Conservation (phyloP, 1,284 basidiomycete genomes). For the Malassezia cuniculi region DNA sequence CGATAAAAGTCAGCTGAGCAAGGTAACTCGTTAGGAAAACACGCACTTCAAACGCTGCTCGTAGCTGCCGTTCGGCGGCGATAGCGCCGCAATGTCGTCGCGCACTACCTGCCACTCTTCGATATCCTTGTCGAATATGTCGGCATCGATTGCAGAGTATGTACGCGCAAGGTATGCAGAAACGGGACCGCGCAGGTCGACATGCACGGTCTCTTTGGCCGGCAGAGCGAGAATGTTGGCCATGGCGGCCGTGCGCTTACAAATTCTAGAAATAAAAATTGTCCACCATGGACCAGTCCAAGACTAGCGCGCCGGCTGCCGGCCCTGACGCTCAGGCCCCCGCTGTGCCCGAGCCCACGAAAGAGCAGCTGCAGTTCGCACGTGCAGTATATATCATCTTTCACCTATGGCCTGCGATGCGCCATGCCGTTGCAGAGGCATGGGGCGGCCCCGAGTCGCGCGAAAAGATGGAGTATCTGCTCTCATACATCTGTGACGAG, state of each 20-base stretch:
- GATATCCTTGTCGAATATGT: constrained; percentile 72
- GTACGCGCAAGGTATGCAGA: constrained; percentile 58
- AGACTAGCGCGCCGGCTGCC: constrained; percentile 4
- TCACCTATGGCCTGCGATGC: constrained; percentile 39
- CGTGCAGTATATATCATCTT: constrained; percentile 32
- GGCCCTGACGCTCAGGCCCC: constrained; percentile 7
- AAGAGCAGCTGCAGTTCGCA: constrained; percentile 37
- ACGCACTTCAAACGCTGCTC: constrained; percentile 8
- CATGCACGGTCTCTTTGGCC: constrained; percentile 18
- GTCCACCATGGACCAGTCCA: constrained; percentile 1
- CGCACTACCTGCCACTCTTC: constrained; percentile 59
- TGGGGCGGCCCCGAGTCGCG: constrained; percentile 38
- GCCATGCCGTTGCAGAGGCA: constrained; percentile 34
- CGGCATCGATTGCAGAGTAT: constrained; percentile 67
- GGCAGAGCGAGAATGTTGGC: constrained; percentile 36
- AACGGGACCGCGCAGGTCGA: constrained; percentile 47
- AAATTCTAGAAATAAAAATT: background rate
- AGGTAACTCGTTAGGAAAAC: constrained; percentile 56
- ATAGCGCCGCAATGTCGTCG: constrained; percentile 50
- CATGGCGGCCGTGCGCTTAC: constrained; percentile 13
- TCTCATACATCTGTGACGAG: constrained; percentile 35
- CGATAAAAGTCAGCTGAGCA: constrained; percentile 67
- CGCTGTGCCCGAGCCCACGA: constrained; percentile 14
- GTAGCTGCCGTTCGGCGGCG: constrained; percentile 46
- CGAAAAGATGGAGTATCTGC: constrained; percentile 34